These are phyloP conservation scores for Talaromyces sp. DNA, from an alignment of 2,329 filamentous ascomycete species.

Conservation along the genomic window DNA sequence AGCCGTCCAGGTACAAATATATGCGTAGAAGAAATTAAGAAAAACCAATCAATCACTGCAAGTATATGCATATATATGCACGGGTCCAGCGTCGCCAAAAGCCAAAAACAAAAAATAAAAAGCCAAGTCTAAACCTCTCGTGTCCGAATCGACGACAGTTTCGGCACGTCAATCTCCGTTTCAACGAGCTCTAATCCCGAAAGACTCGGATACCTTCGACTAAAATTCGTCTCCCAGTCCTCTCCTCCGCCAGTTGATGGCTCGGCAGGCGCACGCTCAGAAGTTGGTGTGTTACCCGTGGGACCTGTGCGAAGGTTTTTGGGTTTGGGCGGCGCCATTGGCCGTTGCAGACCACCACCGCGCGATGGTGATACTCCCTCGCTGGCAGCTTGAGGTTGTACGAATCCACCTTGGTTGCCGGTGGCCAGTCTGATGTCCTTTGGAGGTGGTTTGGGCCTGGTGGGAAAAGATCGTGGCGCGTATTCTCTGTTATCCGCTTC, in stretches of 20 bases:
- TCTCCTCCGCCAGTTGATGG: slow-evolving; percentile 38
- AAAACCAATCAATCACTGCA: background rate
- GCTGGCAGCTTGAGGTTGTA: background rate
- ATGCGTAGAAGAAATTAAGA: slow-evolving; percentile 4
- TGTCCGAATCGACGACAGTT: slow-evolving; percentile 32
- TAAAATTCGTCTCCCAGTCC: slow-evolving; percentile 66
- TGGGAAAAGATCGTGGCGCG: slow-evolving; percentile 15
- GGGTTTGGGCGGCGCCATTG: slow-evolving; percentile 56
- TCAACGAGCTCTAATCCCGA: slow-evolving; percentile 86
- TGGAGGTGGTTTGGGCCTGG: slow-evolving; percentile 15
- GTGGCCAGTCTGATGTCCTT: slow-evolving; percentile 13
- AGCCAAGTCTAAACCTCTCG: slow-evolving; percentile 31
- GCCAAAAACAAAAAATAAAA: background rate
- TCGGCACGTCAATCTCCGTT: slow-evolving; percentile 50
- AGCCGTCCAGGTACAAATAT: slow-evolving; percentile 4
- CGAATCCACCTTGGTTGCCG: background rate
- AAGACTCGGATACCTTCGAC: slow-evolving; percentile 79
- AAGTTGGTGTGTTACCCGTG: slow-evolving; percentile 17
- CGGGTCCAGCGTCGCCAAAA: background rate
- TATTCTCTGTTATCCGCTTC: slow-evolving; percentile 10
- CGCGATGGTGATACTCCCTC: slow-evolving; percentile 14
- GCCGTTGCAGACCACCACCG: slow-evolving; percentile 37
- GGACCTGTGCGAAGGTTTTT: slow-evolving; percentile 50
- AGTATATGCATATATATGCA: background rate
- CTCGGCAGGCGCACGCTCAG: slow-evolving; percentile 20